Base-by-base conservation (phyloP, 1,139 yeast species). In the Nematodospora anomalae region DNA sequence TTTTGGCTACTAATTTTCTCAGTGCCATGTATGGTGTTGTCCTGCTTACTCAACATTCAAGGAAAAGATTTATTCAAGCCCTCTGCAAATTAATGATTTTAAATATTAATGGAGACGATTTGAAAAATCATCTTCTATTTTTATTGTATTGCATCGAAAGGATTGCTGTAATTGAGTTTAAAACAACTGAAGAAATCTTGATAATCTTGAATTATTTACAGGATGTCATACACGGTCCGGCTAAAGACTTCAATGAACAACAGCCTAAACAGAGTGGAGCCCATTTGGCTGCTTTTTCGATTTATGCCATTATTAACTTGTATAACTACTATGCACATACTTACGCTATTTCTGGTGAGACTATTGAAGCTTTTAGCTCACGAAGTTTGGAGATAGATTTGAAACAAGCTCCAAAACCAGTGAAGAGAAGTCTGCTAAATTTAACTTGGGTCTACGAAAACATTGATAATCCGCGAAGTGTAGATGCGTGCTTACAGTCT, bases 41-140 rank as follows among this genome's bases (percentile, higher is more conserved):
- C 16, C 16, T 16, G 8, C 14, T 12, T 6, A 64, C 62, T 32
- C 60, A 58, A 6, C 65, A 67, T 26, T 66, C 81, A 0, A 66
- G 71, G 36, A 73, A 67, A 45, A 79, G 71, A 51, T 68, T 83
- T 33, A 50, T 59, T 10, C 49, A 47, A 10, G 48, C 73, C 0
- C 30, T 67, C 4, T 36, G 55, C 6, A 64, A 54, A 35, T 38
- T 53, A 2, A 54, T 66, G 26, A 41, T 54, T 24, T 27, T 58
- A 8, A 44, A 51, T n/a, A 12, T 15, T 8, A 13, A 4, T 11
- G 29, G 16, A 20, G 7, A 6, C 5, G 12, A 30, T 49, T 12
- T 46, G 42, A 16, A 35, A 18, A 18, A 18, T 6, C 21, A 37
- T 9, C 24, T 27, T 11, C 21, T 9, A 11, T 38, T 13, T 28